These are phyloP conservation scores for Ettlia oleoabundans DNA, from an alignment of 139 green algal species.

Conservation along the genomic window DNA sequence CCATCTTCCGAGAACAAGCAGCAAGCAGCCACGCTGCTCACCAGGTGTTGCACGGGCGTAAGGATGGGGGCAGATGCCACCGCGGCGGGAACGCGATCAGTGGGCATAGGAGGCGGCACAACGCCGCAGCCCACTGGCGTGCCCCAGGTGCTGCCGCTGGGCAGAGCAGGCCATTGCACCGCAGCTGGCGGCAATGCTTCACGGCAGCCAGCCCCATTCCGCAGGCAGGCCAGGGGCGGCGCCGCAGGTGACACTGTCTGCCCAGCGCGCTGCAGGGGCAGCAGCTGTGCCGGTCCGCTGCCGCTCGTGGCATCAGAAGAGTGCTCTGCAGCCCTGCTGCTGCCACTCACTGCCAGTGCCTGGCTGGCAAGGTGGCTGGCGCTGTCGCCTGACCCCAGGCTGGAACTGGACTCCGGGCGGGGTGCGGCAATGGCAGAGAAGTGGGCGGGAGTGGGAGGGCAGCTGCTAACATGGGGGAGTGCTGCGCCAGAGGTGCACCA, in stretches of 20 bases:
- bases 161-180: constrained; percentile 9
- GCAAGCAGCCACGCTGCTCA: too few species aligned
- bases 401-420: constrained; percentile 2
- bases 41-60: neutral
- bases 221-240: constrained; percentile 1
- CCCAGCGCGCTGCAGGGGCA: too few species aligned
- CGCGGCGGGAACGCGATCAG: too few species aligned
- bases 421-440: too few species aligned
- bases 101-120: neutral
- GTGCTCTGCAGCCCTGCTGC: too few species aligned
- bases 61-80: neutral
- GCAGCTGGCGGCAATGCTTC: neutral
- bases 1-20: too few species aligned
- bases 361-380: too few species aligned
- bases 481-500: neutral
- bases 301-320: constrained; percentile 27
- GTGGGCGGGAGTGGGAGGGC: neutral
- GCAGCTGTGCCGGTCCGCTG: neutral
- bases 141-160: neutral
- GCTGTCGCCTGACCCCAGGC: neutral
- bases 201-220: too few species aligned
- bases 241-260: neutral
- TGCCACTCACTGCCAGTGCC: too few species aligned
- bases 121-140: constrained; percentile 9
- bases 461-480: neutral